phyloP scores from a whole-genome alignment of 2,329 filamentous ascomycete species.

The Ophiostoma ips region DNA sequence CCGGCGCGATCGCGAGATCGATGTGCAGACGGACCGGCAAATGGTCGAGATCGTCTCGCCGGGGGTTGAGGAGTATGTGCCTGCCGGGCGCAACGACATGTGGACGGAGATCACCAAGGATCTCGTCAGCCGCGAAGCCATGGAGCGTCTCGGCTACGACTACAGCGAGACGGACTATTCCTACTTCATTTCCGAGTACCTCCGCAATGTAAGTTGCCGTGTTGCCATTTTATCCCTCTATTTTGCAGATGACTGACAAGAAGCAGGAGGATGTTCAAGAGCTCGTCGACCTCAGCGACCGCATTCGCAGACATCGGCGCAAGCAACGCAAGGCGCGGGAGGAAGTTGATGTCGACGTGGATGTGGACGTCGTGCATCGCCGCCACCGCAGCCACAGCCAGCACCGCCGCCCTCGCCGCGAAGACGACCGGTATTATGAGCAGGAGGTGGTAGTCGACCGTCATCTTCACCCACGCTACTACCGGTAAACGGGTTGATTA shows the following conservation, averaged over 20 bases:
- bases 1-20: constrained; percentile 32
- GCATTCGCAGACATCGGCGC: constrained; percentile 53
- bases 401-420: constrained; percentile 21
- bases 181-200: constrained; percentile 86
- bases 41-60: constrained; percentile 17
- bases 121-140: constrained; percentile 71
- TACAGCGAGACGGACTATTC: constrained; percentile 83
- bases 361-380: constrained; percentile 31
- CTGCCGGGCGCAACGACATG: constrained; percentile 47
- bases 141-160: constrained; percentile 70
- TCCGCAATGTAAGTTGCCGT: constrained; percentile 57
- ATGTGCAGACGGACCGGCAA: constrained; percentile 42
- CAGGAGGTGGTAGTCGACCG: constrained; percentile 52
- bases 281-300: constrained; percentile 69
- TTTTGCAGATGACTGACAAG: constrained; percentile 20
- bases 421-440: constrained; percentile 53
- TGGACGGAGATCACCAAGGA: constrained; percentile 98
- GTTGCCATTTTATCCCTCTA: background rate
- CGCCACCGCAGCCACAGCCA: constrained; percentile 20
- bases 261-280: constrained; percentile 74
- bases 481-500: constrained; percentile 13
- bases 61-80: constrained; percentile 11
- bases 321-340: constrained; percentile 29
- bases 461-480: constrained; percentile 18
- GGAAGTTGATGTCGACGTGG: constrained; percentile 31